Evolutionary conservation across 2,329 filamentous ascomycete species (phyloP), one percentile per base, ranked within the genome.

Genomic region (Coleophoma crateriformis): DNA sequence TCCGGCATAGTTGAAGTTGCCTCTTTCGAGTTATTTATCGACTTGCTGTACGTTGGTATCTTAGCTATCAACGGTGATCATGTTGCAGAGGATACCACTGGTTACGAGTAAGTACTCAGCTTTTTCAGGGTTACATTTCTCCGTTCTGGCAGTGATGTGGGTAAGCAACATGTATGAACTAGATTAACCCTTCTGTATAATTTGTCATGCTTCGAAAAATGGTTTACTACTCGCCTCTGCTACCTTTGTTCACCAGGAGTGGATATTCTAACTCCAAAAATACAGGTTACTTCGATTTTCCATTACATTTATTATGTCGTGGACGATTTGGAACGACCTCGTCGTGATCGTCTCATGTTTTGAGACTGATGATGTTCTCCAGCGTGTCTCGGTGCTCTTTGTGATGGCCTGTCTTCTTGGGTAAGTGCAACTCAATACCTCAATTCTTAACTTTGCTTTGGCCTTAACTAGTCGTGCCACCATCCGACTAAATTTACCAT

Each of bases 11-110:
- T 81, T n/a, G 75, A 83, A 63, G 79, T 84, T 6, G 78, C 78
- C 55, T 76, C 73, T n/a, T 84, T 84, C 58, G 82, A 85, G 62
- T 73, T 85, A 1, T 85, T 85, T 57, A 74, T 84, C 13, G 82
- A 85, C 57, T 68, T 84, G 33, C 71, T 84, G 35, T 84, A 83
- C 52, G 71, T 61, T 35, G 56, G 54, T 17, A 85, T 85, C 51
- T 76, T 85, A 45, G 80, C 81, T 27, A 74, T 82, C 58, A 81
- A 82, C 41, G 82, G 81, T 20, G 82, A 85, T 59, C 74, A 74
- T 47, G 76, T 80, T 12, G 73, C 77, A 12, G 79, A 82, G 57
- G 67, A 77, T 47, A 71, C 81, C 0, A 76, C 72, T 10, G 79
- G 76, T 1, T 59, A 72, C 33, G 73, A 79, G 41, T 19, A 19